phyloP scores from a whole-genome alignment of 768 basidiomycete species.

The Phaeotremella fagi region DNA sequence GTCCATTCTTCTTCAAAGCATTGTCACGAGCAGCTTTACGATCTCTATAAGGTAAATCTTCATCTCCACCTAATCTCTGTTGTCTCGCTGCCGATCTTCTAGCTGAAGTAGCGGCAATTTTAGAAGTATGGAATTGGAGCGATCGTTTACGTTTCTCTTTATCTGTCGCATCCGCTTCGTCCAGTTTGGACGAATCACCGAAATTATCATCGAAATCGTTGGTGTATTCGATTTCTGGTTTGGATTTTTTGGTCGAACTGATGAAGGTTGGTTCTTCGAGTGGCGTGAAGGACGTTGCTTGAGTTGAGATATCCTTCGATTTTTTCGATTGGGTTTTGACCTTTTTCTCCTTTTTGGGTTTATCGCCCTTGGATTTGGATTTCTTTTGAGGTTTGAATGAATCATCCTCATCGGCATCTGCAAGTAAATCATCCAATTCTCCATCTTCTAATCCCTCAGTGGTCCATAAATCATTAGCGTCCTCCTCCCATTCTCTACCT shows the following conservation, averaged over 20 bases:
- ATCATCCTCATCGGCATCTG: slow-evolving; percentile 23
- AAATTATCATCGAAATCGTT: slow-evolving; percentile 52
- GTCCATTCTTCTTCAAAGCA: slow-evolving; percentile 32
- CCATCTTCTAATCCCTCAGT: slow-evolving; percentile 37
- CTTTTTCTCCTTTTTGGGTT: slow-evolving; percentile 31
- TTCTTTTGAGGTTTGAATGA: slow-evolving; percentile 49
- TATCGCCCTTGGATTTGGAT: slow-evolving; percentile 29
- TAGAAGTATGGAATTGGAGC: slow-evolving; percentile 87
- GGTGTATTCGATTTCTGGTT: slow-evolving; percentile 2
- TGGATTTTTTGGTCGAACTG: slow-evolving; percentile 25
- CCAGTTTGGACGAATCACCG: slow-evolving; percentile 69
- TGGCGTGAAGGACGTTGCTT: slow-evolving; percentile 49
- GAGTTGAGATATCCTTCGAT: slow-evolving; percentile 18
- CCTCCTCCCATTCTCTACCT: slow-evolving; percentile 38
- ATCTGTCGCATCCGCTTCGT: slow-evolving; percentile 70
- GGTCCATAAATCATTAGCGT: slow-evolving; percentile 34
- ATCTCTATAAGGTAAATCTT: slow-evolving; percentile 87
- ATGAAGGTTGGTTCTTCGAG: slow-evolving; percentile 74
- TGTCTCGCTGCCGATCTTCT: slow-evolving; percentile 68
- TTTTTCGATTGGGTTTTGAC: slow-evolving; percentile 10
- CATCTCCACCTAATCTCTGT: slow-evolving; percentile 77
- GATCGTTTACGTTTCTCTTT: slow-evolving; percentile 75
- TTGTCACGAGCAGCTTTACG: slow-evolving; percentile 52
- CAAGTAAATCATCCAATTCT: slow-evolving; percentile 35
- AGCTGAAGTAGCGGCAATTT: slow-evolving; percentile 75